phyloP scores from a whole-genome alignment of 1,139 yeast genomes.

The Kodamaea sp. region DNA sequence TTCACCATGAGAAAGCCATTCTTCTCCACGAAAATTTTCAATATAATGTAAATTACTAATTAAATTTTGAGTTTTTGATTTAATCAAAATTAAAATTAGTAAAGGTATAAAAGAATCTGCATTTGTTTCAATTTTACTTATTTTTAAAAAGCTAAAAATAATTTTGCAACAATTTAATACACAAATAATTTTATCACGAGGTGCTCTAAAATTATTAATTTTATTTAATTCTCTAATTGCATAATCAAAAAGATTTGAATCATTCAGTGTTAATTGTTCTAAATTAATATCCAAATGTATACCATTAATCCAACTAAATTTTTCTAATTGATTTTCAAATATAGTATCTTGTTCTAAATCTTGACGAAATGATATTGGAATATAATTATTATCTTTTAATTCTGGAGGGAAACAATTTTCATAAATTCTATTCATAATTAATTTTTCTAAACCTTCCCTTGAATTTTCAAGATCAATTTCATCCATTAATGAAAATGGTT shows the following conservation, averaged over 20 bases:
- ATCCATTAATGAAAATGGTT: constrained; percentile 71
- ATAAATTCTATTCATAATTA: constrained; percentile 84
- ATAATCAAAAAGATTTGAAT: constrained; percentile 51
- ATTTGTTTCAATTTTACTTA: constrained; percentile 65
- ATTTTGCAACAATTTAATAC: constrained; percentile 88
- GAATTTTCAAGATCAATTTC: constrained; percentile 64
- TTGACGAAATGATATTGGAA: constrained; percentile 29
- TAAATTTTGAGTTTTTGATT: constrained; percentile 58
- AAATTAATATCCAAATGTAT: constrained; percentile 76
- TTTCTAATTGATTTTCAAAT: constrained; percentile 54
- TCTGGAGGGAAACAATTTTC: constrained; percentile 79
- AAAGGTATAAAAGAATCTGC: constrained; percentile 94
- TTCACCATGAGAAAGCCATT: constrained; percentile 73
- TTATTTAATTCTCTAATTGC: constrained; percentile 73
- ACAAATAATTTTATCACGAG: constrained; percentile 91
- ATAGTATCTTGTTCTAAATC: constrained; percentile 63
- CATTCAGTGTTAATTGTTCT: constrained; percentile 19
- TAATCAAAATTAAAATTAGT: constrained; percentile 72
- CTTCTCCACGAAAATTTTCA: constrained; percentile 74
- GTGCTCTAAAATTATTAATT: constrained; percentile 82
- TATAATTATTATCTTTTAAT: constrained; percentile 48
- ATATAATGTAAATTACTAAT: constrained; percentile 80
- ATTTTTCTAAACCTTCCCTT: constrained; percentile 87
- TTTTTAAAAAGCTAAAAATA: constrained; percentile 79
- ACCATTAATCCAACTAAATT: constrained; percentile 73